A percentile compares a stretch with the other conserved stretches of the same genome.
Evolutionary conservation across 2,329 filamentous ascomycete genomes (phyloP).

Genomic region (Fusarium keratoplasticum): DNA sequence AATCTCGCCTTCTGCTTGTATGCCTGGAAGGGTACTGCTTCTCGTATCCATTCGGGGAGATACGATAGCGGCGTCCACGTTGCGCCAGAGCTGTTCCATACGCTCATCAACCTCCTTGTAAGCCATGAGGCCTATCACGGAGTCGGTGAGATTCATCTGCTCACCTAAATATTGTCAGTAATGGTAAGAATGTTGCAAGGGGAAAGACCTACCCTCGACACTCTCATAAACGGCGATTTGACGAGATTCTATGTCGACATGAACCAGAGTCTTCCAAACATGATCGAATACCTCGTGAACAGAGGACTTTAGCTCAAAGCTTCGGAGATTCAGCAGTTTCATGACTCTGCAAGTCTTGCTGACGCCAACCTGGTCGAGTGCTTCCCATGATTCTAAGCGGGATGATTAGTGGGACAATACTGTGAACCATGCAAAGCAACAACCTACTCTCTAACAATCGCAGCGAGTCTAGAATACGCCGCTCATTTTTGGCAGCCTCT

Average conservation of each 20-base stretch:
- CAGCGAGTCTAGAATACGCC: conserved; percentile 67
- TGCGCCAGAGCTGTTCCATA: conserved; percentile 70
- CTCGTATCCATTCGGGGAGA: conserved; percentile 66
- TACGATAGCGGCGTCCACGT: conserved; percentile 71
- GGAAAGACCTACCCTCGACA: conserved; percentile 59
- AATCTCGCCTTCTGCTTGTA: conserved; percentile 57
- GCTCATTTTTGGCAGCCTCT: conserved; percentile 66
- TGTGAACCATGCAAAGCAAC: neutral
- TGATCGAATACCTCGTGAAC: conserved; percentile 74
- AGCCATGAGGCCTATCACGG: conserved; percentile 66
- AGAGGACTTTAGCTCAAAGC: conserved; percentile 73
- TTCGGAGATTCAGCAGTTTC: conserved; percentile 73
- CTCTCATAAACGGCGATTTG: conserved; percentile 67
- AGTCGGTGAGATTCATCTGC: conserved; percentile 65
- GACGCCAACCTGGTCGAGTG: conserved; percentile 69
- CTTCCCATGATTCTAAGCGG: conserved; percentile 64
- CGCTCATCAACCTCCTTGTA: conserved; percentile 72
- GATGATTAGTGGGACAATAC: conserved; percentile 22
- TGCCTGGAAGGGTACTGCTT: conserved; percentile 48
- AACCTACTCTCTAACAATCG: conserved; percentile 66
- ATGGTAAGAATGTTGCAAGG: neutral
- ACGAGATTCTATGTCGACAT: conserved; percentile 67
- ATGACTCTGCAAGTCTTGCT: conserved; percentile 72
- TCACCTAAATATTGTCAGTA: conserved; percentile 53
- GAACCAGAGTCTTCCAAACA: conserved; percentile 78